Evolutionary conservation across 2,329 filamentous ascomycete genomes (phyloP), one percentile per base, ranked within the genome.

Genomic region (Elsinoe australis): DNA sequence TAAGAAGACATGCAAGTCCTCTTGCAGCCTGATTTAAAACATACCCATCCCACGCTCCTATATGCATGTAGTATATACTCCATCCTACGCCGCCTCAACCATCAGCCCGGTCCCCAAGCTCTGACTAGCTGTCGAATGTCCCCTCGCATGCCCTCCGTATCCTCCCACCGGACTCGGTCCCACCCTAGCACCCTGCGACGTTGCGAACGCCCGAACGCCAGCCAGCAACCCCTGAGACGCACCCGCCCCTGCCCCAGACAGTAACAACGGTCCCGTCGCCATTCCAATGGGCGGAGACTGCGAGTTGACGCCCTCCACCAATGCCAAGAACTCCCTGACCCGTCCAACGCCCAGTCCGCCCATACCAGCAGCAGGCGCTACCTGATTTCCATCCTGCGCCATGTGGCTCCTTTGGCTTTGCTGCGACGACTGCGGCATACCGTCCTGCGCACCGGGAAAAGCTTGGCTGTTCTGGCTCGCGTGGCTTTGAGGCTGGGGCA

Each of bases 271-370:
- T 22, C 29, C 44, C 3, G 44, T 47, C 31, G 29, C 44, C 4
- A 19, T 34, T 6, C 29, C 44, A 1, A 15, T n/a, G 12, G 45
- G 19, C 22, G 26, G 33, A 31, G 17, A 10, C 24, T 42, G 26
- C 7, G 22, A 10, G n/a, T 48, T 48, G 10, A 53, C 52, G 6
- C 77, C 80, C 59, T 89, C 86, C 2, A 94, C 85, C 49, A 85
- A 83, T 22, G 83, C 77, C 49, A 94, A 69, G 61, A 94, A 94
- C 46, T 88, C 79, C 56, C 84, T 74, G 9, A 94, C 84, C 6
- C 87, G 71, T 0, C 78, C 79, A 6, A 90, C 56, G 41, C 63
- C 49, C 29, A 58, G 56, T 5, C 54, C 48, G 44, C 53, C 55
- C 29, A 61, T 41, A 3, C 51, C 54, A 1, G 56, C 55, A 36